Base-by-base conservation (phyloP, 306 rosid species). In the Cucurbita maxima region DNA sequence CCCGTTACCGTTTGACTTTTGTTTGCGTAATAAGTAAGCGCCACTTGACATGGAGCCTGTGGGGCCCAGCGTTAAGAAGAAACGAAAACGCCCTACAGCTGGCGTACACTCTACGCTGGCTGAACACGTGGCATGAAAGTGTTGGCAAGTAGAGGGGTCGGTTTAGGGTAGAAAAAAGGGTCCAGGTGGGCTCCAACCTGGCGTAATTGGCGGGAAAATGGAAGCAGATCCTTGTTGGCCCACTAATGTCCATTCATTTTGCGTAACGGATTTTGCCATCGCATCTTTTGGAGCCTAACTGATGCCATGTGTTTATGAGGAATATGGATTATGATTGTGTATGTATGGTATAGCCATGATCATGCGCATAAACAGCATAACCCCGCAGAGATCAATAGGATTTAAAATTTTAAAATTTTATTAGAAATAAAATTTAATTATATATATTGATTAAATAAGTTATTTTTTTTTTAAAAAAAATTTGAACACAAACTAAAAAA, bases 121-220 rank as follows among this genome's bases (percentile, higher is more conserved):
- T 4, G 20, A 19, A 73, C 15, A 40, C 76, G 76, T 55, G 76
- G 73, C 73, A 68, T 0, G 37, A 47, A 16, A 7, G 9, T 43
- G 40, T 8, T 73, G 15, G 51, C 9, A 47, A 0, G 16, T 25
- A 43, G 40, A 19, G 64, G 18, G 58, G 66, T 9, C 54, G 50
- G 43, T 22, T 79, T 79, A 77, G 74, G 89, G 78, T 82, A 80
- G 81, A 53, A 84, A 79, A 47, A 10, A 2, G 0, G 47, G 56
- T 20, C 19, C 3, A 4, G 71, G 78, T 76, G 79, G 81, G 74
- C 14, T n/a, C 79, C 89, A 82, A 84, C 75, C 63, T 13, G 71
- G 80, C 73, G 55, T 5, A 50, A 68, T 75, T 83, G 79, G 90
- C 87, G 87, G 82, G 90, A 80, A 80, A 86, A 69, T 6, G 1